phyloP scores from a whole-genome alignment of 1,139 yeast species.

The Magnusiomyces sp. region DNA sequence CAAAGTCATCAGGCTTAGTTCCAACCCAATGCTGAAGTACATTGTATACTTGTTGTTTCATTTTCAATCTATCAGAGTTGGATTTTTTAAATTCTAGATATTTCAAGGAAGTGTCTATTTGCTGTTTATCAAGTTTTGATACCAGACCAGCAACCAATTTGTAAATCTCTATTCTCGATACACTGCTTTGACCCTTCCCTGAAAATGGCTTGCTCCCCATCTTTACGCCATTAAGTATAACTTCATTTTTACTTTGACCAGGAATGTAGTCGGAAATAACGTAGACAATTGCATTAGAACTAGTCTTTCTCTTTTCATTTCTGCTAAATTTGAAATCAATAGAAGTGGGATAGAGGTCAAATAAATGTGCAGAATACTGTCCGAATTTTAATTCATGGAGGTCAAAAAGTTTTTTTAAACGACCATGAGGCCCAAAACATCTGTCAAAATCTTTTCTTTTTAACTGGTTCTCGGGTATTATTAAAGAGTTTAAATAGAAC shows the following conservation, averaged over 20 bases:
- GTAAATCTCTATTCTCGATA: constrained; percentile 18
- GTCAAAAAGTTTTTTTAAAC: constrained; percentile 7
- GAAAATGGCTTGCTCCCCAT: constrained; percentile 28
- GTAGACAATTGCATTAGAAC: constrained; percentile 21
- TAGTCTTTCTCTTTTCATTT: constrained; percentile 17
- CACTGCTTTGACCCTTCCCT: constrained; percentile 21
- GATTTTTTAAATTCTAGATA: constrained; percentile 11
- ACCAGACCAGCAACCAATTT: constrained; percentile 4
- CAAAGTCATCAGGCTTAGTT: constrained; percentile 27
- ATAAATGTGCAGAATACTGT: constrained; percentile 5
- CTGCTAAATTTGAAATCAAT: constrained; percentile 3
- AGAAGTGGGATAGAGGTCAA: constrained; percentile 6
- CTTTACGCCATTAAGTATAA: constrained; percentile 28
- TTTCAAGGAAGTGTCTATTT: neutral
- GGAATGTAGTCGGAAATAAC: constrained; percentile 7
- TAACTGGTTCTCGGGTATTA: constrained; percentile 40
- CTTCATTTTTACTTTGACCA: constrained; percentile 17
- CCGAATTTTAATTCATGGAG: neutral
- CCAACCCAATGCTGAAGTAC: constrained; percentile 24
- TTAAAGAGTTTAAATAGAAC: constrained; percentile 45
- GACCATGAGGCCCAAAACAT: constrained; percentile 23
- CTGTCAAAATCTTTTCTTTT: constrained; percentile 38
- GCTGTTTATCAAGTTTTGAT: too few relatives aligned
- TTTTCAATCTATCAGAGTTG: constrained; percentile 14
- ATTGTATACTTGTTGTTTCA: constrained; percentile 21